A percentile compares a stretch with the other conserved stretches of the same genome.
Conservation (phyloP, 23 red algal genomes). For the Gracilaria domingensis region DNA sequence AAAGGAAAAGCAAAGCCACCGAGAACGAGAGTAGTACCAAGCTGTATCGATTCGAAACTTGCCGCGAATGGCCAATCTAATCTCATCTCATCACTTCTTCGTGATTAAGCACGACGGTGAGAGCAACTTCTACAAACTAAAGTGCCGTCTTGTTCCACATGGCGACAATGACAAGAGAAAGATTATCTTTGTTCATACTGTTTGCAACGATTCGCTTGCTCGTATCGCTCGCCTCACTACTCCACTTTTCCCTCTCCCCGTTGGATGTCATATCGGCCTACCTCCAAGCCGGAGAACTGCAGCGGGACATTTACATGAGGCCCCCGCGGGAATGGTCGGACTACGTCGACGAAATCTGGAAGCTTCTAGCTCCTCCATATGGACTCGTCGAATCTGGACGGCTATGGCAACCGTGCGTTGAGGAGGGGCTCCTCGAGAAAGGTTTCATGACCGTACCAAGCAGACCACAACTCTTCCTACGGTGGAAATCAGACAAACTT, state of each 20-base stretch:
- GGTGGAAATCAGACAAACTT: background rate
- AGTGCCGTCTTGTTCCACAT: too few species aligned
- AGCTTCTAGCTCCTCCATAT: background rate
- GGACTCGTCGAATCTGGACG: slow-evolving; percentile 34
- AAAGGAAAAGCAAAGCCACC: background rate
- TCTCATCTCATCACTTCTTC: too few species aligned
- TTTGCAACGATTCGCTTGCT: too few species aligned
- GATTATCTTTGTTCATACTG: too few species aligned
- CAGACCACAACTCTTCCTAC: background rate
- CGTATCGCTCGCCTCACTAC: too few species aligned
- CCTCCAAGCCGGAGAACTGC: background rate
- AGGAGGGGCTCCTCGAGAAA: background rate
- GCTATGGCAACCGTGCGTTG: slow-evolving; percentile 24
- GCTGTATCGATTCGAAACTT: too few species aligned
- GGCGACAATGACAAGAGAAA: too few species aligned
- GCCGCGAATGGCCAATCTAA: too few species aligned
- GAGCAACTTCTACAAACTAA: too few species aligned
- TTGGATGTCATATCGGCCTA: too few species aligned
- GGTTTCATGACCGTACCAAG: background rate
- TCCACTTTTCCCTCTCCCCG: too few species aligned
- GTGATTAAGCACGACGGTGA: too few species aligned
- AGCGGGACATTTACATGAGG: background rate
- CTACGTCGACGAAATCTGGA: background rate
- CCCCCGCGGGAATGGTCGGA: background rate
- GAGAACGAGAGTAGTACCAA: background rate